Evolutionary conservation across 257 asterid species (phyloP).

Genomic region (Datura wrightii): DNA sequence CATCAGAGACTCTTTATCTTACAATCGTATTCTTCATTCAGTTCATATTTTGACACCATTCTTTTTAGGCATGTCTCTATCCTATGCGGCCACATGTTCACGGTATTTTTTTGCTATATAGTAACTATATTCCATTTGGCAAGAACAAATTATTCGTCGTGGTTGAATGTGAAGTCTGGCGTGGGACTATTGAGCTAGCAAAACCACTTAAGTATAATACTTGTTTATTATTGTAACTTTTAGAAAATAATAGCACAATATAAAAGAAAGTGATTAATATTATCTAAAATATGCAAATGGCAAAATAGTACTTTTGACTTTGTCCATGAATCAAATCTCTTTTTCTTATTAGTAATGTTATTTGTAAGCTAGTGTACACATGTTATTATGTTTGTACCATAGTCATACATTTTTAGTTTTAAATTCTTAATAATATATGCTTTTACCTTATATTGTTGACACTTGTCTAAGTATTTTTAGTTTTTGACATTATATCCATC

Average conservation of each 20-base stretch:
- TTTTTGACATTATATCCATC: not conserved
- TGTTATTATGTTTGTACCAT: not conserved
- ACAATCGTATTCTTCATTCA: too few relatives aligned
- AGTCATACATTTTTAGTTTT: not conserved
- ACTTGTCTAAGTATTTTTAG: constrained; percentile 8
- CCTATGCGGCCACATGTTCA: too few relatives aligned
- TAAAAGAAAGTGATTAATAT: not conserved
- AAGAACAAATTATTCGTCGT: too few relatives aligned
- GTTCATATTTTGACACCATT: too few relatives aligned
- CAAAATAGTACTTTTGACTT: not conserved
- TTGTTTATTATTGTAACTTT: not conserved
- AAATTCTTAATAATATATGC: not conserved
- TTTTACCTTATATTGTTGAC: not conserved
- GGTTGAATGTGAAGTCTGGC: too few relatives aligned
- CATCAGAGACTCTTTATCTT: too few relatives aligned
- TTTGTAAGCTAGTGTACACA: not conserved
- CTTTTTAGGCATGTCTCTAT: too few relatives aligned
- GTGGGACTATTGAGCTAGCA: too few relatives aligned
- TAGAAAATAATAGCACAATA: not conserved
- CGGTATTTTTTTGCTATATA: too few relatives aligned
- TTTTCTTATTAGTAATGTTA: not conserved
- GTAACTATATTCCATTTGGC: too few relatives aligned
- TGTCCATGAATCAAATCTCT: not conserved
- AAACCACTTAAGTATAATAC: not conserved
- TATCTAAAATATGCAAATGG: not conserved